phyloP scores from a whole-genome alignment of 345 rosid species.

The Salix viminalis region DNA sequence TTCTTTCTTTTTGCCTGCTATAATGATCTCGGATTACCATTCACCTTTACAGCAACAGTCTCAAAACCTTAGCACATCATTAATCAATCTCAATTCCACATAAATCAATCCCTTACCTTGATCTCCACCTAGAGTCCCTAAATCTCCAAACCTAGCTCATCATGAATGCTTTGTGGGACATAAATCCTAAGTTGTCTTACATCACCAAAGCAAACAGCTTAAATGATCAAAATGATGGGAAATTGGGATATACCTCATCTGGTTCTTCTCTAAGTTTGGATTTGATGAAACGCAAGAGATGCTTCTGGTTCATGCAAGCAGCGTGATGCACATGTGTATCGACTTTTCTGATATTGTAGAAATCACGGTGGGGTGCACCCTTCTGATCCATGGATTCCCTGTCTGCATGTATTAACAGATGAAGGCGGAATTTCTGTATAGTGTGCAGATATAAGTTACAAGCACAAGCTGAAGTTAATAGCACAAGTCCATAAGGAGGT shows the following conservation, averaged over 20 bases:
- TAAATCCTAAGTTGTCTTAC: too few species aligned
- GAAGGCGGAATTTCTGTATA: conserved; percentile 50
- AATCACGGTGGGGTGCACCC: conserved; percentile 57
- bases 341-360: conserved; percentile 54
- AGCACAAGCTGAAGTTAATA: background rate
- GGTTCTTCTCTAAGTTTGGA: conserved; percentile 50
- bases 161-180: too few species aligned
- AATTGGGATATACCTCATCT: conserved; percentile 36
- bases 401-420: conserved; percentile 47
- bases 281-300: conserved; percentile 49
- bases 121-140: too few species aligned
- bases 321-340: conserved; percentile 58
- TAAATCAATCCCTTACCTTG: too few species aligned
- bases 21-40: too few species aligned
- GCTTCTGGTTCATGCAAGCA: conserved; percentile 60
- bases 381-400: conserved; percentile 51
- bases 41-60: too few species aligned
- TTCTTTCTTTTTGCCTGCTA: too few species aligned
- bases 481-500: background rate
- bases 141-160: too few species aligned
- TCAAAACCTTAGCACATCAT: too few species aligned
- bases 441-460: conserved; percentile 21
- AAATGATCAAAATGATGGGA: background rate
- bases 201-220: background rate
- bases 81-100: too few species aligned